phyloP scores from a whole-genome alignment of 1,284 basidiomycete species.

The Puccinia horiana region DNA sequence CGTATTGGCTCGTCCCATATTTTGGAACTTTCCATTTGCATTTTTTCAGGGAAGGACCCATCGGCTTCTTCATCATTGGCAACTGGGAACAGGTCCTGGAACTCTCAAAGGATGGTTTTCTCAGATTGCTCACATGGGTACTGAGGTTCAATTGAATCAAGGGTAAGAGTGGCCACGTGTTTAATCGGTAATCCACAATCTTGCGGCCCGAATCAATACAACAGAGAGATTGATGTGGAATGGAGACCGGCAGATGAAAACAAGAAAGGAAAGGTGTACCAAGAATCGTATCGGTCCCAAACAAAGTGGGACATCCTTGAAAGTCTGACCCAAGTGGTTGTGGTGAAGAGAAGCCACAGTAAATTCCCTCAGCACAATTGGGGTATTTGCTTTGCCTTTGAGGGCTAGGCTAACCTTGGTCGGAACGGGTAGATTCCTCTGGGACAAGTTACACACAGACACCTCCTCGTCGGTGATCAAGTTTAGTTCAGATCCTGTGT shows the following conservation, averaged over 20 bases:
- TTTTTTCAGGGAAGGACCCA: no score
- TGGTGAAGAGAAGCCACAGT: neutral
- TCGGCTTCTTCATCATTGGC: no score
- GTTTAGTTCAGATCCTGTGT: no score
- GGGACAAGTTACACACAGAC: neutral
- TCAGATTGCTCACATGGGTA: no score
- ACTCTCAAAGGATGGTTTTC: no score
- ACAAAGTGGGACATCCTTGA: no score
- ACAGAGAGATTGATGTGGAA: neutral
- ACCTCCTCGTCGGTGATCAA: neutral
- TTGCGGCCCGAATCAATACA: neutral
- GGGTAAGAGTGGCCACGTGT: no score
- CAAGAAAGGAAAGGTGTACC: slow-evolving; percentile 4
- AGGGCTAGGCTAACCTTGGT: neutral
- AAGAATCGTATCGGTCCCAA: neutral
- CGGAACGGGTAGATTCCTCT: neutral
- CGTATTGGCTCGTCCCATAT: no score
- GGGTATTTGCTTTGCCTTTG: neutral
- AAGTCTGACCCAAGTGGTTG: no score
- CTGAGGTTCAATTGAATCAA: neutral
- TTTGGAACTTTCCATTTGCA: no score
- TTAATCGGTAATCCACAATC: neutral
- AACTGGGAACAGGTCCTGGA: neutral
- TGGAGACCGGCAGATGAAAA: neutral
- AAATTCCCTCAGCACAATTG: neutral